These are phyloP conservation scores for Lichtheimia corymbifera DNA, from an alignment of 371 early-diverging fungal genomes.

Conservation along the genomic window DNA sequence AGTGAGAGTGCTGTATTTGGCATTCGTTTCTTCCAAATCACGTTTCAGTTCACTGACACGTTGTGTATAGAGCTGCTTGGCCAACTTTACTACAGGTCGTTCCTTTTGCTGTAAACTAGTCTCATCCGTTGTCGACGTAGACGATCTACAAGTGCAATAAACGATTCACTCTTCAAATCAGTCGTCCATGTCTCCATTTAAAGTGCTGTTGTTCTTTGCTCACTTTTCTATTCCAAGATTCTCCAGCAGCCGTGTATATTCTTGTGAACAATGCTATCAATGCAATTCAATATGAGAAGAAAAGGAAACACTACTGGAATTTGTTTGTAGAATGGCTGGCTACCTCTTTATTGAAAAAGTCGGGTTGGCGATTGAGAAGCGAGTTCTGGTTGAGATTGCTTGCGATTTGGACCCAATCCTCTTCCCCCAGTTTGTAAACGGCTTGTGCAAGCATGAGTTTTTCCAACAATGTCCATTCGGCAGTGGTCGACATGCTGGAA, in stretches of 20 bases:
- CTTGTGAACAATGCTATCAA: slow-evolving; percentile 42
- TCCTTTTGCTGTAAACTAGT: too few species aligned
- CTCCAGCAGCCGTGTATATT: slow-evolving; percentile 40
- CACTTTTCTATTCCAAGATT: slow-evolving; percentile 41
- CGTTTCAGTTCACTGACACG: slow-evolving; percentile 58
- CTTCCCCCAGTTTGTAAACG: slow-evolving; percentile 71
- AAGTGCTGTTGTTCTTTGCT: too few species aligned
- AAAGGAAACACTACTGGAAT: not conserved
- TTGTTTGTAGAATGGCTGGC: not conserved
- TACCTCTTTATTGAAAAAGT: slow-evolving; percentile 63
- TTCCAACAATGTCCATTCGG: slow-evolving; percentile 66
- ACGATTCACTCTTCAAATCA: too few species aligned
- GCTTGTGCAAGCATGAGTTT: slow-evolving; percentile 72
- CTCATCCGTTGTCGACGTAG: too few species aligned
- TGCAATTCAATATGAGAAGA: too few species aligned
- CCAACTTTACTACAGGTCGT: slow-evolving; percentile 53
- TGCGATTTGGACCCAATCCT: slow-evolving; percentile 69
- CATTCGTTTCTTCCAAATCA: slow-evolving; percentile 45
- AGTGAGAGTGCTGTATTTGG: slow-evolving; percentile 37
- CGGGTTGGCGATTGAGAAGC: slow-evolving; percentile 49
- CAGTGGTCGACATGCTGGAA: slow-evolving; percentile 8
- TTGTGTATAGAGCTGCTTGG: slow-evolving; percentile 58
- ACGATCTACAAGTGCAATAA: too few species aligned
- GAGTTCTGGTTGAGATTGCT: slow-evolving; percentile 59
- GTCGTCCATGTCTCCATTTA: too few species aligned